Evolutionary conservation across 345 rosid species (phyloP).

Genomic region (Eutrema yunnanense): DNA sequence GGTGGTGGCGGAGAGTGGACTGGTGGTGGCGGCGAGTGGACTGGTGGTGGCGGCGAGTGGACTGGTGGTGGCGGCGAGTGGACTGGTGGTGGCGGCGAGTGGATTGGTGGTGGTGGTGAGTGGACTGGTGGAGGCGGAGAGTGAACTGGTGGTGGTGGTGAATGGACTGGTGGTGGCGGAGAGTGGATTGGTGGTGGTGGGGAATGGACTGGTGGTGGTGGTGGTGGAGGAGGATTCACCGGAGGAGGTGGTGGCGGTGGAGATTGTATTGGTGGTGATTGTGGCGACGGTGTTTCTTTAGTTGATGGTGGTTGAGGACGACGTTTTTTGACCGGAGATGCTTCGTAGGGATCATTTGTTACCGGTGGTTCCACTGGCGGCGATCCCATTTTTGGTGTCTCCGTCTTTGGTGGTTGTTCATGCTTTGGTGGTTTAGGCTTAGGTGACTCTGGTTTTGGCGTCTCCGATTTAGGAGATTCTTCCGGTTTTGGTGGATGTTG

Average conservation of each 20-base stretch:
- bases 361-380: conserved; percentile 17
- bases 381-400: conserved; percentile 20
- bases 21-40: conserved; percentile 7
- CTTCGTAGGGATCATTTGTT: conserved; percentile 18
- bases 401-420: conserved; percentile 20
- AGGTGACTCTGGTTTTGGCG: conserved; percentile 4
- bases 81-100: conserved; percentile 11
- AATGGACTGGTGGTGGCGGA: conserved; percentile 5
- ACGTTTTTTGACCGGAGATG: conserved; percentile 20
- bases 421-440: conserved; percentile 11
- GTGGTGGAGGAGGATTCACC: conserved; percentile 9
- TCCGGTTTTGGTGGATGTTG: not conserved
- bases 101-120: conserved; percentile 10
- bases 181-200: not conserved
- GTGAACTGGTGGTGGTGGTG: conserved; percentile 2
- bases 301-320: conserved; percentile 23
- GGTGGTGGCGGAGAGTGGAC: conserved; percentile 11
- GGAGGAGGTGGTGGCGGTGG: conserved; percentile 14
- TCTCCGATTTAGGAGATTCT: not conserved
- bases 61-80: conserved; percentile 1
- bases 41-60: conserved; percentile 9
- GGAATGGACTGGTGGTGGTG: conserved; percentile 4
- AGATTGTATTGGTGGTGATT: conserved; percentile 9
- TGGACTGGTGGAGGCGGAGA: not conserved
- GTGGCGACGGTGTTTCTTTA: conserved; percentile 17